Base-by-base conservation (phyloP, 192 early-diverging fungal species). In the Backusella parvicylindrica region DNA sequence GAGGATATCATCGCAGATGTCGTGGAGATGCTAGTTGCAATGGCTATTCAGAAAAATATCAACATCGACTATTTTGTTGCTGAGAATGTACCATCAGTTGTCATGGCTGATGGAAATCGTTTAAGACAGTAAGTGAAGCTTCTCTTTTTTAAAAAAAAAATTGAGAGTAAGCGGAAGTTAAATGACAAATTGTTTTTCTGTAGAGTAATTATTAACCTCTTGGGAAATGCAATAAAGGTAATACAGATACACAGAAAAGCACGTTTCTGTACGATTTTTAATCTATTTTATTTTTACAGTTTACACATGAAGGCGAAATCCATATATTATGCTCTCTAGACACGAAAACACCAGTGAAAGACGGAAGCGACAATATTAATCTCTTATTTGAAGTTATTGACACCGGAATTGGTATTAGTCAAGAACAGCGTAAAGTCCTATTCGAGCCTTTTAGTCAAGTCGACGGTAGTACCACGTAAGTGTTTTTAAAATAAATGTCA, bases 211-310 rank as follows among this genome's bases (percentile, higher is more conserved):
- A 92, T 90, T 49, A 95, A 95, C 66, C 76, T 95, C 28, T 85
- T 91, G 1, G 89, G 89, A 35, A 95, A 95, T 68, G 88, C 91
- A 18, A 82, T 95, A 74, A 95, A 95, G 64, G 64, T 66, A 31
- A 66, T 60, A 60, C 50, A 64, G 31, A 64, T 33, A 64, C 12
- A 64, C 64, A 66, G 30, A 31, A 66, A 60, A 60, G 26, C 33
- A 33, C 64, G 33, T 66, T 21, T 66, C 15, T 35, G 31, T 33
- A 18, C 16, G 6, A 9, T 66, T 66, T 33, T n/a, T 66, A 31
- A 66, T 33, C 2, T 64, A 18, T 30, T 18, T n/a, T 6, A 15
- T 33, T 33, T 66, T 21, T 21, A 66, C 28, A 66, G 77, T 91
- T 91, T 72, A 89, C 90, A 1, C 81, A 84, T 47, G 30, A 80